Evolutionary conservation across 2,329 filamentous ascomycete species (phyloP).

Genomic region (Penicillium sp.): DNA sequence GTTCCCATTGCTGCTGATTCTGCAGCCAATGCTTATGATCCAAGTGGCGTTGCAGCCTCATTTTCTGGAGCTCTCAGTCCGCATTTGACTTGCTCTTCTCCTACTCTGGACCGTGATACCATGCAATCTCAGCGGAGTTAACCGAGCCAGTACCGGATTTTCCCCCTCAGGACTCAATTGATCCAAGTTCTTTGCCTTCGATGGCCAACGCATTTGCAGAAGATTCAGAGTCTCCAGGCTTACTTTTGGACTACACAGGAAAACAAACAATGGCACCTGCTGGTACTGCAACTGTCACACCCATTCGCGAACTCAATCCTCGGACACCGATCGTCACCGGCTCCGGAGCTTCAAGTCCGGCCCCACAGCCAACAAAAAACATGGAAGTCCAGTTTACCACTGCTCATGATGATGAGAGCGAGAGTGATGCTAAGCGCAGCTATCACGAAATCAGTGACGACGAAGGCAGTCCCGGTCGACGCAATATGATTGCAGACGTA

Average conservation of each 20-base stretch:
- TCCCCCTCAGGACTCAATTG: not conserved
- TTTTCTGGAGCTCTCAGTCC: not conserved
- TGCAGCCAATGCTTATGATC: not conserved
- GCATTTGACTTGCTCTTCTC: not conserved
- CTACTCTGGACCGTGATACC: not conserved
- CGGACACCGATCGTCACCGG: constrained; percentile 19
- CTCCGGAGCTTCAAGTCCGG: constrained; percentile 18
- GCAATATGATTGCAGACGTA: constrained; percentile 68
- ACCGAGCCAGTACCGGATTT: not conserved
- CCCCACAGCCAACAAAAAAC: constrained; percentile 17
- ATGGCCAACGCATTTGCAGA: constrained; percentile 18
- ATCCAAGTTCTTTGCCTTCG: not conserved
- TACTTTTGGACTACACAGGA: constrained; percentile 24
- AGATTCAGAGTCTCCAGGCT: constrained; percentile 17
- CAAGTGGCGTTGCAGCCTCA: not conserved
- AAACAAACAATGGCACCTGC: constrained; percentile 27
- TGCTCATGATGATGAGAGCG: constrained; percentile 24
- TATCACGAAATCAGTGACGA: constrained; percentile 35
- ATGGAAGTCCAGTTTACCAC: constrained; percentile 35
- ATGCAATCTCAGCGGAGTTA: not conserved
- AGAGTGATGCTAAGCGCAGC: constrained; percentile 33
- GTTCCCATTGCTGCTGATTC: not conserved
- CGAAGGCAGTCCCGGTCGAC: constrained; percentile 27
- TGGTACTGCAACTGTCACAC: constrained; percentile 27
- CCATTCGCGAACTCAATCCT: constrained; percentile 15